phyloP scores from a whole-genome alignment of 176 grass and related monocot species.

The Neostapfia colusana region DNA sequence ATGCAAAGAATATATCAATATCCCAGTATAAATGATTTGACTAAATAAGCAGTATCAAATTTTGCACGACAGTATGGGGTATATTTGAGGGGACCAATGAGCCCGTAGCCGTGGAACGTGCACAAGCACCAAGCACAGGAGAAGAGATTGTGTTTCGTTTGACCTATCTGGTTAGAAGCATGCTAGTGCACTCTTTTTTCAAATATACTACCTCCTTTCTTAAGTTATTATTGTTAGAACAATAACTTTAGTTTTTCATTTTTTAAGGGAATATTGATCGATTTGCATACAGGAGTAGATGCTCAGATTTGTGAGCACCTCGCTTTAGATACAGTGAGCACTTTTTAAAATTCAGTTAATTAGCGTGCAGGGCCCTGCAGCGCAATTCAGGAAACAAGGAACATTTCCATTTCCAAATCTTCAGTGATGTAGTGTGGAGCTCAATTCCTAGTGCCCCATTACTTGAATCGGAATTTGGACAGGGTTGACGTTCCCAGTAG shows the following conservation, averaged over 20 bases:
- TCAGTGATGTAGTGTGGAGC: no score
- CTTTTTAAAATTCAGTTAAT: neutral
- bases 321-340: neutral
- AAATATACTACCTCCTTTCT: no score
- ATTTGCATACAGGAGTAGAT: neutral
- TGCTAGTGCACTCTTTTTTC: neutral
- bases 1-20: neutral
- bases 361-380: neutral
- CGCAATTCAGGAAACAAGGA: neutral
- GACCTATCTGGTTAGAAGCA: neutral
- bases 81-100: neutral
- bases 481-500: no score
- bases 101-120: slow-evolving; percentile 18
- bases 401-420: neutral
- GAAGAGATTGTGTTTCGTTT: neutral
- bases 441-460: no score
- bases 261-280: neutral
- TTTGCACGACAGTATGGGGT: neutral
- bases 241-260: no score
- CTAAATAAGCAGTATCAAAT: neutral
- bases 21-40: neutral
- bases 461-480: no score
- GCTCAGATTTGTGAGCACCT: slow-evolving; percentile 13
- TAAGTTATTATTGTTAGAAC: no score
- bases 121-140: neutral